These are phyloP conservation scores for Fagus sylvatica DNA, from an alignment of 306 rosid species.

Conservation along the genomic window DNA sequence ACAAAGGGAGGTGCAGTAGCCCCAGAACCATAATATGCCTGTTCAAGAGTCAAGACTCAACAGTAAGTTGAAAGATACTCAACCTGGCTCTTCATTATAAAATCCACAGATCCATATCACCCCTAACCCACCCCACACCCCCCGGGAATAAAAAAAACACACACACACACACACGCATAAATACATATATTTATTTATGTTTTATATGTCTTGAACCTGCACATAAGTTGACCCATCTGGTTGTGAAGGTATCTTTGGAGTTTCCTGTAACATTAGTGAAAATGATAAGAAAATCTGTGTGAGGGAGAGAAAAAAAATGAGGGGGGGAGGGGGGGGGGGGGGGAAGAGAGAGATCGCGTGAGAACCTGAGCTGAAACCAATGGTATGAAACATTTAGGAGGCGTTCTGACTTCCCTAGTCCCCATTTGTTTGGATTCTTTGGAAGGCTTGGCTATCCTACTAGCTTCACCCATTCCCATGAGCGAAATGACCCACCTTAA, in stretches of 20 bases:
- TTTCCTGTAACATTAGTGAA: conserved; percentile 16
- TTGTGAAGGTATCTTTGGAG: conserved; percentile 16
- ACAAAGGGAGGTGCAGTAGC: conserved; percentile 21
- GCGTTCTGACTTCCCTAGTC: conserved; percentile 39
- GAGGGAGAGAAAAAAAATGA: not conserved
- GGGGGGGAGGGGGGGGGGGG: not conserved
- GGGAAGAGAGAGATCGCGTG: not conserved
- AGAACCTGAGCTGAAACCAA: conserved; percentile 23
- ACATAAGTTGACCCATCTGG: conserved; percentile 29
- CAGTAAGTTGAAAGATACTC: conserved; percentile 3
- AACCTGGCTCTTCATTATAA: not conserved
- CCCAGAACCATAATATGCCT: conserved; percentile 29
- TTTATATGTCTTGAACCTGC: conserved; percentile 28
- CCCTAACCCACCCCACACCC: too few relatives aligned
- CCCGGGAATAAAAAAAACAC: not conserved
- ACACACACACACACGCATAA: not conserved
- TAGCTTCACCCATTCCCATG: too few relatives aligned
- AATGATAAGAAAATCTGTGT: not conserved
- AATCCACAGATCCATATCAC: not conserved
- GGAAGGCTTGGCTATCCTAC: not conserved
- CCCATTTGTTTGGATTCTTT: conserved; percentile 20
- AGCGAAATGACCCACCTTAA: too few relatives aligned
- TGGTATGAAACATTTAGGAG: conserved; percentile 15
- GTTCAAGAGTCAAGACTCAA: conserved; percentile 14
- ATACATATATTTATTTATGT: not conserved